Evolutionary conservation across 1,284 basidiomycete genomes (phyloP).

Genomic region (Irpex rosettiformis): DNA sequence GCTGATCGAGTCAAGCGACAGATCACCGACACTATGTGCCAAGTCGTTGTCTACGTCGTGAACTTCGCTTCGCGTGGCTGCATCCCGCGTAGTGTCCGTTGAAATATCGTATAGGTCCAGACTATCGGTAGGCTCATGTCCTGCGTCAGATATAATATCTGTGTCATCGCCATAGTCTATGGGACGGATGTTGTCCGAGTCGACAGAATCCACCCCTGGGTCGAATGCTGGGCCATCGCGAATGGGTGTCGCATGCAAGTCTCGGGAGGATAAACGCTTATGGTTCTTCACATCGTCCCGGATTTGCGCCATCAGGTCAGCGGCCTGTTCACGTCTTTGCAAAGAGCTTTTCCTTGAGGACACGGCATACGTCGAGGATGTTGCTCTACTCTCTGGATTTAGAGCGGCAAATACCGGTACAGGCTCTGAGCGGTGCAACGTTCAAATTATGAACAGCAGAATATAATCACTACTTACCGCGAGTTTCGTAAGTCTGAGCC

Average conservation of each 20-base stretch:
- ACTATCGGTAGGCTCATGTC: not conserved
- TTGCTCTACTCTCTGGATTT: constrained; percentile 14
- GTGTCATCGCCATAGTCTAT: constrained; percentile 12
- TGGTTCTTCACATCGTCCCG: constrained; percentile 69
- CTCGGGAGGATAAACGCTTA: constrained; percentile 55
- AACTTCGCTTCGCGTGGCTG: not conserved
- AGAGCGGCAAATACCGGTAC: not conserved
- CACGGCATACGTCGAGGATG: constrained; percentile 17
- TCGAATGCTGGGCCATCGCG: not conserved
- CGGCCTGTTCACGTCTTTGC: constrained; percentile 71
- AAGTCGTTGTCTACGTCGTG: constrained; percentile 31
- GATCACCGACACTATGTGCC: constrained; percentile 18
- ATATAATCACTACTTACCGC: too few species aligned
- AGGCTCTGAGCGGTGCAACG: not conserved
- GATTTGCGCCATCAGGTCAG: constrained; percentile 79
- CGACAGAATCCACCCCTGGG: constrained; percentile 4
- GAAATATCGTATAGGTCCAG: not conserved
- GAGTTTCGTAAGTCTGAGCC: not conserved
- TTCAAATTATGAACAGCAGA: too few species aligned
- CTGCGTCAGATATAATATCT: constrained; percentile 9
- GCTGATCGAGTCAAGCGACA: constrained; percentile 26
- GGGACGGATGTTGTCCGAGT: constrained; percentile 7
- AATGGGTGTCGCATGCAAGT: constrained; percentile 46
- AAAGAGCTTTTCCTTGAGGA: constrained; percentile 41
- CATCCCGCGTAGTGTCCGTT: not conserved